Evolutionary conservation across 192 early-diverging fungal species (phyloP).

Genomic region (Entomortierella lignicola): DNA sequence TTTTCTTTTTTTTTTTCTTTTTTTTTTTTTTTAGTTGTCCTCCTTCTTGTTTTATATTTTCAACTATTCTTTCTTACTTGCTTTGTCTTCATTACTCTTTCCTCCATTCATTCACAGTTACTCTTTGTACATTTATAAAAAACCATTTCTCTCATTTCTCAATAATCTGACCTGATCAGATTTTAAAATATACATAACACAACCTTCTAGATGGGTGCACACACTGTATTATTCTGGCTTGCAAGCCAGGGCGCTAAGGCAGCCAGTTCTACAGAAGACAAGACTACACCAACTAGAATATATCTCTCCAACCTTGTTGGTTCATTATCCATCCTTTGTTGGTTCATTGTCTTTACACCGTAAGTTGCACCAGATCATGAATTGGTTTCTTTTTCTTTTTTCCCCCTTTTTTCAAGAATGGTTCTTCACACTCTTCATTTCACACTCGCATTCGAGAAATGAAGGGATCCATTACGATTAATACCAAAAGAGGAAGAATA

Average conservation of each 20-base stretch:
- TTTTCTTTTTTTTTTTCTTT: conserved; percentile 11
- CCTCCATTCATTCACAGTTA: not conserved
- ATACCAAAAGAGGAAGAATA: no score
- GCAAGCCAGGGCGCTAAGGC: conserved; percentile 32
- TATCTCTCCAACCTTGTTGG: conserved; percentile 67
- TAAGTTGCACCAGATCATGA: no score
- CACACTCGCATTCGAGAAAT: no score
- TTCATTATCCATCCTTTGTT: conserved; percentile 77
- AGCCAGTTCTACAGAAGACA: conserved; percentile 9
- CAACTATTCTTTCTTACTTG: not conserved
- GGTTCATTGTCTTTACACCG: conserved; percentile 88
- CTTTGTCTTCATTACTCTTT: not conserved
- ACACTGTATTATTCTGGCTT: conserved; percentile 47
- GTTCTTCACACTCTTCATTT: no score
- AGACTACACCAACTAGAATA: conserved; percentile 32
- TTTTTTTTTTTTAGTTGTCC: not conserved
- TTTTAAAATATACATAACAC: not conserved
- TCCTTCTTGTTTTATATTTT: not conserved
- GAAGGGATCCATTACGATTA: no score
- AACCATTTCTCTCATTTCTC: not conserved
- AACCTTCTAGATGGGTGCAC: conserved; percentile 27
- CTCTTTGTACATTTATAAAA: not conserved
- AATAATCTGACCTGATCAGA: not conserved
- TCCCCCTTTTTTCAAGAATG: conserved; percentile 16
- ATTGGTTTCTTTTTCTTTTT: no score